These are phyloP conservation scores for Apiotrichum veenhuisii DNA, from an alignment of 1,284 basidiomycete species.

Conservation along the genomic window DNA sequence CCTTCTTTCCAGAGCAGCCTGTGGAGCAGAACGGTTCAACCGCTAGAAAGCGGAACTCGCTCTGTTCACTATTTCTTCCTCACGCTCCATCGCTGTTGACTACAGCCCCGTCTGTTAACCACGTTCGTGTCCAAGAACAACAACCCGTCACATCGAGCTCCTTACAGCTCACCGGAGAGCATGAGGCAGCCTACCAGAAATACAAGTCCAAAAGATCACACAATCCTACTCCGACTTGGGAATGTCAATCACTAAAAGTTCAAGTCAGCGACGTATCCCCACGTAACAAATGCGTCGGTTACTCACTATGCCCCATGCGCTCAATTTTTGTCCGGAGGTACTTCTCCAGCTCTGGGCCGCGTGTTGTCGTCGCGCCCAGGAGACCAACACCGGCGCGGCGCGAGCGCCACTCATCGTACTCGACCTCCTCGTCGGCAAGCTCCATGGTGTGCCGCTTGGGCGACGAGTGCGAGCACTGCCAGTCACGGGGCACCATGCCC, in stretches of 20 bases:
- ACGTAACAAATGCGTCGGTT: no score
- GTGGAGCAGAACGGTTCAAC: no score
- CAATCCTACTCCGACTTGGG: conserved; percentile 11
- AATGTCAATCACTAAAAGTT: conserved; percentile 21
- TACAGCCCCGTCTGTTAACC: no score
- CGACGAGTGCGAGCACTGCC: conserved; percentile 54
- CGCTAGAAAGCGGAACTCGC: no score
- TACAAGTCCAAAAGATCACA: conserved; percentile 7
- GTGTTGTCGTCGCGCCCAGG: conserved; percentile 73
- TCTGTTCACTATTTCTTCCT: no score
- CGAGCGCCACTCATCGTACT: conserved; percentile 52
- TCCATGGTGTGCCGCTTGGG: conserved; percentile 19
- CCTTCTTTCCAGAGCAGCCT: no score
- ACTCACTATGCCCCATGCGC: conserved; percentile 79
- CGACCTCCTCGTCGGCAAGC: conserved; percentile 39
- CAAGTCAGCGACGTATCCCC: no score
- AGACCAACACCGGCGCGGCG: conserved; percentile 69
- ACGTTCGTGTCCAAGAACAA: not conserved
- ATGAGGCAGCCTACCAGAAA: not conserved
- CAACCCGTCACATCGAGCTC: not conserved
- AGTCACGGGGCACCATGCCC: conserved; percentile 89
- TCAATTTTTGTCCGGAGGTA: conserved; percentile 94
- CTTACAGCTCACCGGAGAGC: not conserved
- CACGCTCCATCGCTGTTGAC: no score
- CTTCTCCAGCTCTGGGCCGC: conserved; percentile 86